phyloP scores from a whole-genome alignment of 2,329 filamentous ascomycete genomes.

The Cercospora nicotianae region DNA sequence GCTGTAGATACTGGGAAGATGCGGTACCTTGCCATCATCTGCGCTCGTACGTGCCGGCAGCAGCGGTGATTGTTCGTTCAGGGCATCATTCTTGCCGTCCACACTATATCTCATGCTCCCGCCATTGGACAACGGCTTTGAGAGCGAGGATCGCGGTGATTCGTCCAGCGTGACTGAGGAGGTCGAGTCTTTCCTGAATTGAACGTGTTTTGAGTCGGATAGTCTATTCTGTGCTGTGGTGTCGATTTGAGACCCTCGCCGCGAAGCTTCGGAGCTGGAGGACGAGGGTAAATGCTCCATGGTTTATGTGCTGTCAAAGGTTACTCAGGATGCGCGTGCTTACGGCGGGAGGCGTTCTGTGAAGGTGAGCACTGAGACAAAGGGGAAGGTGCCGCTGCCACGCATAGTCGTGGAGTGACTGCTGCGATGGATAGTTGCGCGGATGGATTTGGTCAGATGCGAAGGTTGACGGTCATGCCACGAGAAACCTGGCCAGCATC shows the following conservation, averaged over 20 bases:
- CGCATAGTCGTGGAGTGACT: constrained; percentile 5
- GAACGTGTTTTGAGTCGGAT: constrained; percentile 26
- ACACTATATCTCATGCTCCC: constrained; percentile 13
- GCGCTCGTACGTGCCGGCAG: constrained; percentile 28
- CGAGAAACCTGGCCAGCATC: not conserved
- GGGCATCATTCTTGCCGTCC: constrained; percentile 24
- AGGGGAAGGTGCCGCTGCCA: constrained; percentile 5
- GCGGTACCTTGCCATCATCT: constrained; percentile 25
- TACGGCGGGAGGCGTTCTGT: constrained; percentile 8
- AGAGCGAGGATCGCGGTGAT: constrained; percentile 8
- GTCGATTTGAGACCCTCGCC: constrained; percentile 17
- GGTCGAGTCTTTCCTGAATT: constrained; percentile 22
- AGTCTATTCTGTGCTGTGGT: constrained; percentile 4
- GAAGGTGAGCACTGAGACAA: not conserved
- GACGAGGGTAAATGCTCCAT: constrained; percentile 23
- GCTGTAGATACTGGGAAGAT: constrained; percentile 20
- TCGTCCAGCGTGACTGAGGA: constrained; percentile 18
- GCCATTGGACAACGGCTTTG: not conserved
- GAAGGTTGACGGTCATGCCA: not conserved
- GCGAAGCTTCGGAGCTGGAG: constrained; percentile 18
- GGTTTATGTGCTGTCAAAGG: constrained; percentile 3
- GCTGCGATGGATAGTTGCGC: not conserved
- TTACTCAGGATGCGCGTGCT: constrained; percentile 1
- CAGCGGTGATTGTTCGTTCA: constrained; percentile 38
- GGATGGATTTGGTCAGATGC: not conserved